phyloP scores from a whole-genome alignment of 202 grass and related monocot species.

The Panicum hallii region DNA sequence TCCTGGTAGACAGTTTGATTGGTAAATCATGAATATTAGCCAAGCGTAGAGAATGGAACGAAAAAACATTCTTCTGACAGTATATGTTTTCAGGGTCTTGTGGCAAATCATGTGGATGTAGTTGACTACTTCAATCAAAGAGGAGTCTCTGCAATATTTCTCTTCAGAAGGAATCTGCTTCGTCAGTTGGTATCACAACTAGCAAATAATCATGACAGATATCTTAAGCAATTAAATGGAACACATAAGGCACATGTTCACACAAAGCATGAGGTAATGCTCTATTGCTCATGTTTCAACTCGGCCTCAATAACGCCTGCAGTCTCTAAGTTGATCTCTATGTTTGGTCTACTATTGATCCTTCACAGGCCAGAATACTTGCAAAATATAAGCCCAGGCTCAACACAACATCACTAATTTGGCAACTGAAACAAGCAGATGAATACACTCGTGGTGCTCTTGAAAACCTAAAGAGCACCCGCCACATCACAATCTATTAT shows the following conservation, averaged over 20 bases:
- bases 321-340: background rate
- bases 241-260: conserved; percentile 94
- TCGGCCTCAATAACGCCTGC: background rate
- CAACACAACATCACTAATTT: conserved; percentile 67
- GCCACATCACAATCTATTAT: conserved; percentile 75
- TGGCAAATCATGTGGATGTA: conserved; percentile 64
- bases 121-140: conserved; percentile 76
- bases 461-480: conserved; percentile 61
- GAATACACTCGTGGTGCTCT: conserved; percentile 61
- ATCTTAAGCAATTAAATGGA: conserved; percentile 84
- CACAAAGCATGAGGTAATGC: conserved; percentile 64
- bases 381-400: conserved; percentile 77
- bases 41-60: background rate
- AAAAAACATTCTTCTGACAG: conserved; percentile 19
- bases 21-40: conserved; percentile 2
- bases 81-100: conserved; percentile 69
- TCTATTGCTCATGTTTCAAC: conserved; percentile 1
- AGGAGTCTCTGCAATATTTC: conserved; percentile 77
- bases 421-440: conserved; percentile 47
- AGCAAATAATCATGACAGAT: conserved; percentile 86
- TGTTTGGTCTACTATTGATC: background rate
- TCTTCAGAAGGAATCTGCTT: conserved; percentile 89
- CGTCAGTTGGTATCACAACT: conserved; percentile 81
- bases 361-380: conserved; percentile 70
- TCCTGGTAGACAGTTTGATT: background rate